Evolutionary conservation across 2,329 filamentous ascomycete genomes (phyloP), one percentile per base, ranked within the genome.

Genomic region (Xylariaceae sp.): DNA sequence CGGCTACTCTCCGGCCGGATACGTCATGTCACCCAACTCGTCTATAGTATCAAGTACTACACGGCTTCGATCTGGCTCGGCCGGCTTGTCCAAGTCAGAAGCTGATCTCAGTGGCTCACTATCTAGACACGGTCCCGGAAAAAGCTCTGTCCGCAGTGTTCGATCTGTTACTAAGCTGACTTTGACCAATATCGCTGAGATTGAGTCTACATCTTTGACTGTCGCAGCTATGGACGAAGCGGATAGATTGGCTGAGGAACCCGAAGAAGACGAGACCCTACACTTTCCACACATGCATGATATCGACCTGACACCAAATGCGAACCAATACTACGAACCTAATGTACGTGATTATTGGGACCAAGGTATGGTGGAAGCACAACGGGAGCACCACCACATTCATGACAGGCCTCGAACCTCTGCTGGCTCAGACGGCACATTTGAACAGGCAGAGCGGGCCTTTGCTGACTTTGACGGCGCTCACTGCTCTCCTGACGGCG

Each of bases 391-490:
- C 44, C 50, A 68, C 31, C 62, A 68, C 37, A 54, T 51, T 16
- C 61, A 68, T 31, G 58, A 66, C 7, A 78, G 79, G 34, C 76
- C 82, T 34, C 79, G 78, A 12, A 72, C 73, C 8, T 85, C 84
- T 3, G 77, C 82, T 8, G 82, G 77, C 9, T 87, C 85, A 3
- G 77, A 75, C 41, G 82, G 83, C 53, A 90, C 88, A 2, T 87
- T 81, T 55, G 86, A 88, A 28, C 86, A 90, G 69, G 84, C 84
- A 16, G 78, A 86, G 60, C 75, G 82, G 34, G 83, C 90, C 3
- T 95, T 94, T 76, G 83, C 86, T 37, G 90, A 93, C 70, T 95
- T 95, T 69, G 91, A 95, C 70, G 91, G 91, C 33, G 87, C 89
- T 12, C 90, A 94, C 69, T 91, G 87, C 70, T 82, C 84, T 24